Evolutionary conservation across 2,329 filamentous ascomycete genomes (phyloP), one percentile per base, ranked within the genome.

Genomic region (Didymella pinodella): DNA sequence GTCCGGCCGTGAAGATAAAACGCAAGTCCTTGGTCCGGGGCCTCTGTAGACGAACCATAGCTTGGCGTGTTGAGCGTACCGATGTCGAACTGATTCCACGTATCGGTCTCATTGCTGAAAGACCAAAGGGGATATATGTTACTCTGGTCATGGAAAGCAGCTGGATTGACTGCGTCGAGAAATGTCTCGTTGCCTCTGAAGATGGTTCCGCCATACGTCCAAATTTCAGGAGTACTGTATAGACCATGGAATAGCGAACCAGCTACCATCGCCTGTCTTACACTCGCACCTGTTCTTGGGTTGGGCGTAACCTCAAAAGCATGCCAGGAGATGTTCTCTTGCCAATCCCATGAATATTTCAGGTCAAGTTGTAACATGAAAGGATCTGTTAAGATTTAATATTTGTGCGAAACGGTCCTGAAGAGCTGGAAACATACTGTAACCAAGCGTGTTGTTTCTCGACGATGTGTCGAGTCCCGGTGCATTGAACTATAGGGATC

Each of bases 1-100:
- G 75, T 67, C 40, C 70, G 67, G 2, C 77, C 77, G 54, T 77
- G 75, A n/a, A 79, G 65, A 51, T 75, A 79, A 50, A 79, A 78
- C 7, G 66, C 75, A 4, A 78, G 60, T 16, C 72, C 70, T 46
- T 71, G 72, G 43, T 75, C 71, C 26, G 70, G 59, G 6, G 74
- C 74, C 56, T 78, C 77, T n/a, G 76, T 65, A 47, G 65, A 71
- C 22, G 72, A 68, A 25, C 76, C 77, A 53, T 74, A 70, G 36
- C 62, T 74, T 20, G 77, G 75, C 29, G 55, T 62, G 32, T 53
- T 63, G 1, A 56, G 44, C 16, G 63, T 55, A 16, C 38, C 31
- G 2, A 65, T 52, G 31, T 66, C 62, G 48, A 60, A 62, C 40
- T 65, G 61, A 43, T 46, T 47, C 64, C 63, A 68, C 1, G 40